Evolutionary conservation across 164 flowering plant species (phyloP).

Genomic region (Cinnamomum chago): DNA sequence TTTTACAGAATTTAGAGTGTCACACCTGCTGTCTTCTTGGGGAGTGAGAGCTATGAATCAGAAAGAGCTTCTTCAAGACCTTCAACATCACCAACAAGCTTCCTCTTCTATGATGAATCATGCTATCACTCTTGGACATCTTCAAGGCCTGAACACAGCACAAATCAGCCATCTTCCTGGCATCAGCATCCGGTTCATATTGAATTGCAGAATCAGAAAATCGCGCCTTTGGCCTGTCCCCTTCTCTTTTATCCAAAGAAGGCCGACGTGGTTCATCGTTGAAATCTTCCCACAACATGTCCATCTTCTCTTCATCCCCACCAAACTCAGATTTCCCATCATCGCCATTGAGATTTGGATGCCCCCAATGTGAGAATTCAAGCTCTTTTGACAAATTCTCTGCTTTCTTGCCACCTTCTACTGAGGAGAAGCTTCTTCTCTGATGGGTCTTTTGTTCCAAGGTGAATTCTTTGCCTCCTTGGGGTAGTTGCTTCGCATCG

Average conservation of each 20-base stretch:
- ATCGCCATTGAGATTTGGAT: neutral
- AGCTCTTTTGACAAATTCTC: neutral
- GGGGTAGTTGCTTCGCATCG: neutral
- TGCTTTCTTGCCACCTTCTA: constrained; percentile 5
- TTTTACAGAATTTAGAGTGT: neutral
- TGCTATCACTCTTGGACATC: constrained; percentile 23
- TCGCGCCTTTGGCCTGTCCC: neutral
- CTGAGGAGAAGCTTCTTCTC: constrained; percentile 23
- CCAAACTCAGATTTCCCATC: neutral
- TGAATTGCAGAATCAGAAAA: neutral
- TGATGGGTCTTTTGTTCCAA: neutral
- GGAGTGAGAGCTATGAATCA: constrained; percentile 28
- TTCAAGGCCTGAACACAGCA: constrained; percentile 28
- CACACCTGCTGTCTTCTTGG: constrained; percentile 14
- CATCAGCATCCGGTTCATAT: neutral
- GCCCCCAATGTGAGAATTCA: neutral
- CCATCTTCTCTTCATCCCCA: constrained; percentile 56
- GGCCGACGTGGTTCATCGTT: constrained; percentile 37
- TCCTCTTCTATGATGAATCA: constrained; percentile 24
- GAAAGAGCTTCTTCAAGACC: constrained; percentile 53
- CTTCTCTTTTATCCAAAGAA: constrained; percentile 7
- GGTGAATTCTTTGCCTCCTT: neutral
- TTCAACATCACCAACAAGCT: constrained; percentile 36
- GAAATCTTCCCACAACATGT: constrained; percentile 64
- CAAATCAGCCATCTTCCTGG: constrained; percentile 8